These are phyloP conservation scores for Zygoascus tannicola DNA, from an alignment of 805 yeast species.

Conservation along the genomic window DNA sequence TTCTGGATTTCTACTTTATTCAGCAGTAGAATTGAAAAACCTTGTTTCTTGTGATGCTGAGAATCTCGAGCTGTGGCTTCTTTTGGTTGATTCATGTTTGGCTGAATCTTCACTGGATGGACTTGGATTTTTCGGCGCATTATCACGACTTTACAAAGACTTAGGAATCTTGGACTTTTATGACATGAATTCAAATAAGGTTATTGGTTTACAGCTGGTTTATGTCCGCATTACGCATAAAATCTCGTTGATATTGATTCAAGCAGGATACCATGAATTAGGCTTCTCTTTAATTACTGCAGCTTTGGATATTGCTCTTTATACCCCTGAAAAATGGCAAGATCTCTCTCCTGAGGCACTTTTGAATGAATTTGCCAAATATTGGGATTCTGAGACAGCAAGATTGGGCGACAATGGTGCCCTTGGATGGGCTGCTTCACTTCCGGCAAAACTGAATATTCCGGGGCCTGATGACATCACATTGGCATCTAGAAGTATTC, in stretches of 20 bases:
- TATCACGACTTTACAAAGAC: not conserved
- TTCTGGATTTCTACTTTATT: not conserved
- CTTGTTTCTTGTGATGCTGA: not conserved
- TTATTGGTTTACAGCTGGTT: not conserved
- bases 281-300: slow-evolving; percentile 18
- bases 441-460: not conserved
- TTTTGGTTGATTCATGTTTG: not conserved
- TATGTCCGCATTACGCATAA: slow-evolving; percentile 4
- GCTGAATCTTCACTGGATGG: not conserved
- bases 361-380: slow-evolving; percentile 8
- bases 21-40: not conserved
- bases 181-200: not conserved
- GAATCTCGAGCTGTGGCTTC: not conserved
- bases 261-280: slow-evolving; percentile 18
- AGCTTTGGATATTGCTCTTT: slow-evolving; percentile 13
- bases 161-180: slow-evolving; percentile 6
- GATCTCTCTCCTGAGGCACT: not conserved
- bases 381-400: slow-evolving; percentile 17
- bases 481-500: not conserved
- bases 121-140: not conserved
- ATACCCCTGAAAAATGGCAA: slow-evolving; percentile 4
- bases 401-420: slow-evolving; percentile 19
- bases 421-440: slow-evolving; percentile 9
- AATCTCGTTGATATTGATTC: slow-evolving; percentile 4
- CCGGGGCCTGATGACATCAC: not conserved